Percentiles rank a stretch among this genome's conserved stretches.
phyloP scores from a whole-genome alignment of 108 stramenopile species.

The Nannochloropsis oceanica region DNA sequence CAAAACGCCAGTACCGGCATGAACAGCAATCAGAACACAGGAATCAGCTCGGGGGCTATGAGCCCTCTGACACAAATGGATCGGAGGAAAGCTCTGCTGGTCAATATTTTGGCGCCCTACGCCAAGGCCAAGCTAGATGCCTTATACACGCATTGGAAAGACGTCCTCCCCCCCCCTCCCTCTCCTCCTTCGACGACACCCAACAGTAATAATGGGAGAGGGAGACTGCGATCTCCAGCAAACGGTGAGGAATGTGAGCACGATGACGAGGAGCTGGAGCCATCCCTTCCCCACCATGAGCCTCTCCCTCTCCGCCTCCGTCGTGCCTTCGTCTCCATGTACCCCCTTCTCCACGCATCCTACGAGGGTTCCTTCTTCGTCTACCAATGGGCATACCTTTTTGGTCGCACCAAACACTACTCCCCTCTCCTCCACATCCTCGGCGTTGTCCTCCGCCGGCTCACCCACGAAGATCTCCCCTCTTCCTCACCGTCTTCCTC shows the following conservation, averaged over 20 bases:
- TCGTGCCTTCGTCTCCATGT: background rate
- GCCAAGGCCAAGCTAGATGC: constrained; percentile 16
- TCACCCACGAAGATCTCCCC: background rate
- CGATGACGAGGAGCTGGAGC: background rate
- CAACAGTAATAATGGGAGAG: background rate
- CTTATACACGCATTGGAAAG: background rate
- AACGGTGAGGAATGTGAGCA: background rate
- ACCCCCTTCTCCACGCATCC: constrained; percentile 16
- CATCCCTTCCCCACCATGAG: background rate
- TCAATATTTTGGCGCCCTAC: constrained; percentile 2
- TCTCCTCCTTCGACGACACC: background rate
- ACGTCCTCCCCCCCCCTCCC: background rate
- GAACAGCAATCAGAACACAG: background rate
- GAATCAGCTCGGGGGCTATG: background rate
- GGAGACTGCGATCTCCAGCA: background rate
- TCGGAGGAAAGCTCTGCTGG: constrained; percentile 10
- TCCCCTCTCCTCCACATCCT: constrained; percentile 9
- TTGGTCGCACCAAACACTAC: constrained; percentile 5
- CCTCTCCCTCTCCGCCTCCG: background rate
- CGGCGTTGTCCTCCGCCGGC: constrained; percentile 10
- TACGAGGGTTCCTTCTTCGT: constrained; percentile 18
- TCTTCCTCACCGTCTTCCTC: background rate
- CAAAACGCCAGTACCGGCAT: background rate
- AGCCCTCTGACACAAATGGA: constrained; percentile 6
- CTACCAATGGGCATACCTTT: constrained; percentile 24